Conservation (phyloP, 257 asterid genomes). For the Ocimum tenuiflorum region DNA sequence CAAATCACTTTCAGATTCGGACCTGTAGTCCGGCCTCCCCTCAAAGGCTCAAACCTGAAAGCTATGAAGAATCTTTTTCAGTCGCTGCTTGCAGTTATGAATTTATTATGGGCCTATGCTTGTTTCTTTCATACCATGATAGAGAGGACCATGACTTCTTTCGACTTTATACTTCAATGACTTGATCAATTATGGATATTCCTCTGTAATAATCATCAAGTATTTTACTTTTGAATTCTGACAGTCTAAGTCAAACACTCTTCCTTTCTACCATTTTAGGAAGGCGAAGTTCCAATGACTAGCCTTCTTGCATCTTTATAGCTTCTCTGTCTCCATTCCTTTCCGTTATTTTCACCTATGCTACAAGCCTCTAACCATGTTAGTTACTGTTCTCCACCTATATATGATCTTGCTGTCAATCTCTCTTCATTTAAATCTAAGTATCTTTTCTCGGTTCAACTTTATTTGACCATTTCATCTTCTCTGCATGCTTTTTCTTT, state of each 20-base stretch:
- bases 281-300: not conserved
- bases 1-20: not conserved
- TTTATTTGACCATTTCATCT: not conserved
- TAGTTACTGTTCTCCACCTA: not conserved
- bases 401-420: not conserved
- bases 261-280: not conserved
- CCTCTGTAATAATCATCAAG: not conserved
- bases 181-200: not conserved
- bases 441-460: not conserved
- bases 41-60: not conserved
- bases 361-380: not conserved
- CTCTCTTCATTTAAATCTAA: conserved; percentile 2
- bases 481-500: not conserved
- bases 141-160: not conserved
- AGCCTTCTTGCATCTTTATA: conserved; percentile 3
- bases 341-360: not conserved
- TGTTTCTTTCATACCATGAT: not conserved
- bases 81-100: conserved; percentile 2
- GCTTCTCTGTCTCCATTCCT: not conserved
- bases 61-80: not conserved
- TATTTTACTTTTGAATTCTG: not conserved
- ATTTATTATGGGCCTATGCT: not conserved
- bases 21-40: not conserved
- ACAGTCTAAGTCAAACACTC: not conserved
- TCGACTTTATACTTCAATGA: conserved; percentile 4